A percentile compares a stretch with the other conserved stretches of the same genome.
Evolutionary conservation across 169 alveolate genomes (phyloP).

Genomic region (Neospora caninum): DNA sequence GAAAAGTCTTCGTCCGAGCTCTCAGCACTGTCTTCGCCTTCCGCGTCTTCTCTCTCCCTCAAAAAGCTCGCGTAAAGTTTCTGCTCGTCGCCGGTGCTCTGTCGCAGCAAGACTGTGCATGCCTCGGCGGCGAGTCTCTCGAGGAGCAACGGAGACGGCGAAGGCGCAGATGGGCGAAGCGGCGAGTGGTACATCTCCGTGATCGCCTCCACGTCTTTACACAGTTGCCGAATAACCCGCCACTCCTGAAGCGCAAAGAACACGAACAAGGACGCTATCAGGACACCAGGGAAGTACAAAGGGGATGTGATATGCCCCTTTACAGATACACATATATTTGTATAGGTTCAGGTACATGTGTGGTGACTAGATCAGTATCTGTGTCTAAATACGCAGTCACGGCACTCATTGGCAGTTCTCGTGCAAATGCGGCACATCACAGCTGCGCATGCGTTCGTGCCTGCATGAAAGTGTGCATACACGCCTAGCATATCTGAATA

Average conservation of each 20-base stretch:
- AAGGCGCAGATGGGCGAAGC: not conserved
- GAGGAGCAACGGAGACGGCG: not conserved
- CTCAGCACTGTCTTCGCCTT: too few relatives aligned
- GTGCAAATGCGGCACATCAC: too few relatives aligned
- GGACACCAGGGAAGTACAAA: not conserved
- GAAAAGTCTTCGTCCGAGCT: too few relatives aligned
- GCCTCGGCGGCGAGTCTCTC: not conserved
- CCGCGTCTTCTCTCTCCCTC: too few relatives aligned
- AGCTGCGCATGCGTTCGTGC: too few relatives aligned
- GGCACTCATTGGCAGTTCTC: too few relatives aligned
- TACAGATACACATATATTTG: slow-evolving; percentile 3
- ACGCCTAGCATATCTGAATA: too few relatives aligned
- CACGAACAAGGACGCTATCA: not conserved
- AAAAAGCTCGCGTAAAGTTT: not conserved
- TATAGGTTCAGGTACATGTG: not conserved
- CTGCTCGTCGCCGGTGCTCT: not conserved
- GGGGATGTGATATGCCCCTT: not conserved
- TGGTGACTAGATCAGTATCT: not conserved
- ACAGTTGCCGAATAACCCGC: not conserved
- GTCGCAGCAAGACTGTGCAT: not conserved
- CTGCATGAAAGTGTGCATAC: too few relatives aligned
- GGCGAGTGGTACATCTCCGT: not conserved
- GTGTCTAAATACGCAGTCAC: too few relatives aligned
- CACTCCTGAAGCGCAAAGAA: slow-evolving; percentile 1
- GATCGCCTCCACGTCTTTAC: not conserved